Evolutionary conservation across 1,284 basidiomycete species (phyloP), one percentile per base, ranked within the genome.

Genomic region (Cryptococcus sp.): DNA sequence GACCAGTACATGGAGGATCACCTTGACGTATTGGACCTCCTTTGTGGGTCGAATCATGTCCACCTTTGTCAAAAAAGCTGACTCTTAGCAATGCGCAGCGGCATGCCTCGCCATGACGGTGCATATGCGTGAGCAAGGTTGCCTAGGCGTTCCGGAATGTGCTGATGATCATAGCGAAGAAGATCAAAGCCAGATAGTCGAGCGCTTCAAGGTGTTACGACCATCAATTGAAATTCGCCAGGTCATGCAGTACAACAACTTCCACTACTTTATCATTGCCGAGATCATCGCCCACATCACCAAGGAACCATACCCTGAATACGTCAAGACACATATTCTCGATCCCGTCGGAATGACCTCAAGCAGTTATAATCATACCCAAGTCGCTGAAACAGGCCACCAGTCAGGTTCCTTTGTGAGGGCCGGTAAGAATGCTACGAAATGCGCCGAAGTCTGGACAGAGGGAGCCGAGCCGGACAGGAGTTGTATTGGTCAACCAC

Each of bases 11-110:
- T 75, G 1, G 64, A 52, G 22, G 60, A 67, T 25, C 72, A 76
- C 50, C 64, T 70, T 0, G 74, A 70, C 46, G n/a, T 80, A 7
- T 57, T 69, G 2, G 78, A 81, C 53, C 63, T 76, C 0, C 56
- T 77, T 11, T 50, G 68, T 69, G 56, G 54, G 68, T 58, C 4
- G 18, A 18, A n/a, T n/a, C n/a, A n/a, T n/a, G n/a, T n/a, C n/a
- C n/a, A n/a, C n/a, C n/a, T 14, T 1, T 39, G 31, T n/a, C 18
- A 14, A 18, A 16, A 7, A 16, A 24, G 41, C 37, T 54, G 45
- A 54, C 31, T 39, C 18, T 19, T 31, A 61, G 62, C 59, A 13
- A 68, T 69, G 61, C 54, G 62, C 13, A 57, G 62, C 4, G 69
- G 69, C 3, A 23, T 69, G 28, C 66, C 67, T 2, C 34, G 63